These are phyloP conservation scores for Eurotiales sp. DNA, from an alignment of 2,329 filamentous ascomycete genomes.

Conservation along the genomic window DNA sequence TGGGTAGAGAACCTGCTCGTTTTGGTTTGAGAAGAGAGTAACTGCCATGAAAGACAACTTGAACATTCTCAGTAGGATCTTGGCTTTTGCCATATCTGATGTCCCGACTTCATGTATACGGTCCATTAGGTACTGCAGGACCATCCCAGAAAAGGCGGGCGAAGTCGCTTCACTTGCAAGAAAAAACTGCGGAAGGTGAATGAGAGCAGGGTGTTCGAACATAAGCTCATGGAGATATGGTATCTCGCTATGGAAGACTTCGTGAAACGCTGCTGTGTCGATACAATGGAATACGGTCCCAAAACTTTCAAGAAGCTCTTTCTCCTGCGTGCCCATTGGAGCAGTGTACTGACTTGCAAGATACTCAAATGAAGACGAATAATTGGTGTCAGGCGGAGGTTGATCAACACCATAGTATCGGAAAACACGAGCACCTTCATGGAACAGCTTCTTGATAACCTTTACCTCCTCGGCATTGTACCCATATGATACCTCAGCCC, in stretches of 20 bases:
- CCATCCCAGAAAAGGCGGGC: slow-evolving; percentile 96
- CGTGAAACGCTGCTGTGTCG: slow-evolving; percentile 95
- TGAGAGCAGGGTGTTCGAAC: slow-evolving; percentile 88
- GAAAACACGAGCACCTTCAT: slow-evolving; percentile 93
- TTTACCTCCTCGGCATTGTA: slow-evolving; percentile 97
- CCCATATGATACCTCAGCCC: slow-evolving; percentile 92
- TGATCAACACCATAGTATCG: slow-evolving; percentile 94
- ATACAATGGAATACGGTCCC: slow-evolving; percentile 98
- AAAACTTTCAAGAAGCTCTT: slow-evolving; percentile 94
- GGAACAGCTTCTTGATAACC: slow-evolving; percentile 94
- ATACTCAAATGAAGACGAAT: slow-evolving; percentile 80
- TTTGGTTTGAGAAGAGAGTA: slow-evolving; percentile 88
- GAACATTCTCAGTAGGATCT: slow-evolving; percentile 88
- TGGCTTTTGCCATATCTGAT: slow-evolving; percentile 85
- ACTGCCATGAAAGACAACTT: slow-evolving; percentile 99
- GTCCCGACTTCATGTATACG: slow-evolving; percentile 93
- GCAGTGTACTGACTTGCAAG: slow-evolving; percentile 95
- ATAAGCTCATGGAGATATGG: slow-evolving; percentile 96
- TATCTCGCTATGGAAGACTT: slow-evolving; percentile 97
- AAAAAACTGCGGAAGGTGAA: slow-evolving; percentile 97
- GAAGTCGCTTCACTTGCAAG: slow-evolving; percentile 98
- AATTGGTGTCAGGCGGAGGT: slow-evolving; percentile 65
- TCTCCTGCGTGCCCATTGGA: slow-evolving; percentile 91
- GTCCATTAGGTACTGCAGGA: slow-evolving; percentile 95
- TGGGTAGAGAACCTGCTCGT: slow-evolving; percentile 90